Evolutionary conservation across 768 basidiomycete genomes (phyloP).

Genomic region (Mycena vulgaris): DNA sequence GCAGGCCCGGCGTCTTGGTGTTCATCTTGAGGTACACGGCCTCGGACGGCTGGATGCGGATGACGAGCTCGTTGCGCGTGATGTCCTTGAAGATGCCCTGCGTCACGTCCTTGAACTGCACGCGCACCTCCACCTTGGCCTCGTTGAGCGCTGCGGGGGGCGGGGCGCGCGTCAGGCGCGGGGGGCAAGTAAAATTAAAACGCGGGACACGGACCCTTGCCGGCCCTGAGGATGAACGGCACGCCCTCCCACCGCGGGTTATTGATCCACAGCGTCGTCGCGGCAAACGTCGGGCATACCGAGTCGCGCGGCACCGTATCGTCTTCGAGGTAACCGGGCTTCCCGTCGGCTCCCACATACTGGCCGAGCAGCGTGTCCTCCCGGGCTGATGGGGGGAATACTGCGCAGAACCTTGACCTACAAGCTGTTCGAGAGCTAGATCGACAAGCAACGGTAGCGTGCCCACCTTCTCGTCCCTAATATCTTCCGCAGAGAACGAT

Average conservation of each 20-base stretch:
- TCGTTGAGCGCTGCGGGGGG: conserved; percentile 87
- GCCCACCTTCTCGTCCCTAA: conserved; percentile 96
- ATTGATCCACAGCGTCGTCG: conserved; percentile 92
- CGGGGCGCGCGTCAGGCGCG: neutral
- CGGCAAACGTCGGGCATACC: conserved; percentile 95
- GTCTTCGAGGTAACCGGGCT: conserved; percentile 98
- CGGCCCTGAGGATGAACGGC: conserved; percentile 98
- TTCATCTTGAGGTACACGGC: conserved; percentile 98
- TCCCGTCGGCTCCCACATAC: conserved; percentile 89
- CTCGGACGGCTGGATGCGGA: conserved; percentile 97
- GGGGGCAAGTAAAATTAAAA: conserved; percentile 18
- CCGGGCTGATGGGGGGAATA: conserved; percentile 85
- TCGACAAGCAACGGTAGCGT: conserved; percentile 10
- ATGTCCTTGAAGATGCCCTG: conserved; percentile 95
- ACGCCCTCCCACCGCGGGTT: conserved; percentile 99
- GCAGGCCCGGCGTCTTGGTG: conserved; percentile 92
- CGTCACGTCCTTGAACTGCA: conserved; percentile 18
- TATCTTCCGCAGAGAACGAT: conserved; percentile 96
- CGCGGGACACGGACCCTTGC: conserved; percentile 79
- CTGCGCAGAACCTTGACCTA: conserved; percentile 97
- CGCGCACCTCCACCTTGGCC: conserved; percentile 69
- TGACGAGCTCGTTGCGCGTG: conserved; percentile 91
- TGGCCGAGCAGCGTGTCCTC: conserved; percentile 93
- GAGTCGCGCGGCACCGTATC: conserved; percentile 94
- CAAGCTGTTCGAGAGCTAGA: conserved; percentile 19